Conservation (phyloP, 305 asterid species). For the Solanum chacoense region DNA sequence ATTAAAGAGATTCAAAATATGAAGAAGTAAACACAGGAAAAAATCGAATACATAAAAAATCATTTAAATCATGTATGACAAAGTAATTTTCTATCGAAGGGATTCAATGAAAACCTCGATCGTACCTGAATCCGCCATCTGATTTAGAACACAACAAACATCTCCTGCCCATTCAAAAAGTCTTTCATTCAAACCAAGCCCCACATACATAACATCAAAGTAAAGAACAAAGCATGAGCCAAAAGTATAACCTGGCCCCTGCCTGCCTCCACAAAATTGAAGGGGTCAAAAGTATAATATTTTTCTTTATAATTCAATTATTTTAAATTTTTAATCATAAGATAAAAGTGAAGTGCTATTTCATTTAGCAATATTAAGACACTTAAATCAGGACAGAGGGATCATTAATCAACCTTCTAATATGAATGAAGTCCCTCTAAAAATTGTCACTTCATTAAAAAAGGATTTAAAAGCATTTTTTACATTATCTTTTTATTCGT, state of each 20-base stretch:
- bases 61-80: no score
- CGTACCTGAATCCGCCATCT: not conserved
- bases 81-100: no score
- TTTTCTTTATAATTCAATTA: not conserved
- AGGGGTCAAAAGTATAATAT: not conserved
- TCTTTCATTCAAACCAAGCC: not conserved
- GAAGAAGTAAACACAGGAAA: not conserved
- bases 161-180: not conserved
- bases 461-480: no score
- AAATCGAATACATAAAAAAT: no score
- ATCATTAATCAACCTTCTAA: not conserved
- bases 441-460: not conserved
- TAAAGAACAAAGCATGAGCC: not conserved
- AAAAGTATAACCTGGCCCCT: not conserved
- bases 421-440: not conserved
- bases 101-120: no score
- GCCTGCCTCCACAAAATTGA: not conserved
- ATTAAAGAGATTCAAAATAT: no score
- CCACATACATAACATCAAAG: not conserved
- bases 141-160: not conserved
- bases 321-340: not conserved
- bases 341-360: no score
- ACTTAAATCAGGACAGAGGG: not conserved
- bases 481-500: not conserved
- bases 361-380: not conserved